Conservation (phyloP, 1,284 basidiomycete species). For the Rhizoctonia solani region DNA sequence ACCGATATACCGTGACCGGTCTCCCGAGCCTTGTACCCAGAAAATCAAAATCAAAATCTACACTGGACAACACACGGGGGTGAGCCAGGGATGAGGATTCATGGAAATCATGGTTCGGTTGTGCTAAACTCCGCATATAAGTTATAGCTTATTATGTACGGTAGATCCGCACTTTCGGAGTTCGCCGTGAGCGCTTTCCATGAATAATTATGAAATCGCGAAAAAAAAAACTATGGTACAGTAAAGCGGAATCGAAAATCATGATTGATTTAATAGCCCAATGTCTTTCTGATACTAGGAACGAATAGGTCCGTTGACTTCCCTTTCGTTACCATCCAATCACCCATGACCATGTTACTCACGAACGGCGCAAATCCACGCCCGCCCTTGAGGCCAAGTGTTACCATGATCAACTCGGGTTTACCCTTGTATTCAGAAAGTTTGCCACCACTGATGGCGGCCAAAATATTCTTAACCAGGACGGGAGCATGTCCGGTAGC, state of each 20-base stretch:
- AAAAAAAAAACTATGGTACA: background rate
- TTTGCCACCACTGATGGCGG: constrained; percentile 26
- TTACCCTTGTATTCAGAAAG: constrained; percentile 4
- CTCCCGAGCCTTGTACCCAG: too few species aligned
- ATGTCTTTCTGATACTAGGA: constrained; percentile 9
- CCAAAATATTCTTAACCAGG: constrained; percentile 35
- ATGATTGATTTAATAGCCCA: constrained; percentile 7
- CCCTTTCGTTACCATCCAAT: constrained; percentile 32
- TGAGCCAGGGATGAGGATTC: too few species aligned
- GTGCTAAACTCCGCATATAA: too few species aligned
- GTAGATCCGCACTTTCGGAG: too few species aligned
- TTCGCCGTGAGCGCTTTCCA: too few species aligned
- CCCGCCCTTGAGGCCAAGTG: constrained; percentile 24
- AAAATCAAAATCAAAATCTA: too few species aligned
- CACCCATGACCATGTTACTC: constrained; percentile 34
- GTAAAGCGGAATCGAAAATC: background rate
- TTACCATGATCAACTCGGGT: constrained; percentile 28
- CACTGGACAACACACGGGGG: too few species aligned
- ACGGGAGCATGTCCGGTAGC: constrained; percentile 31
- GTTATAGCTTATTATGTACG: too few species aligned
- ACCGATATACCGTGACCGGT: too few species aligned
- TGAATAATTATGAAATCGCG: too few species aligned
- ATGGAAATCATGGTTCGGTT: too few species aligned
- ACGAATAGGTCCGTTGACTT: constrained; percentile 36
- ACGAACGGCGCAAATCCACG: constrained; percentile 8